Conservation (phyloP, 306 rosid genomes). For the Urtica urens region DNA sequence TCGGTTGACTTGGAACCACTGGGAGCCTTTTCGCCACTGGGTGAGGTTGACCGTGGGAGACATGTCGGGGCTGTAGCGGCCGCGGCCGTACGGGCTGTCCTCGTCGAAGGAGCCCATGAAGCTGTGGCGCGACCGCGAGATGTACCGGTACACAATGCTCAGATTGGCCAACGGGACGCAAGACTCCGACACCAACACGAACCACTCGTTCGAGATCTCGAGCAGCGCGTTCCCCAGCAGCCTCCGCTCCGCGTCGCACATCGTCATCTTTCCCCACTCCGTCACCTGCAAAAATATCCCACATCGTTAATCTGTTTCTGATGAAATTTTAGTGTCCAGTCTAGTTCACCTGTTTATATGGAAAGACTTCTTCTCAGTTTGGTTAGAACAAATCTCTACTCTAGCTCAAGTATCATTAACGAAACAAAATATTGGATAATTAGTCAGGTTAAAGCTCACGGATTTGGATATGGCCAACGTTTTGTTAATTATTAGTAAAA, state of each 20-base stretch:
- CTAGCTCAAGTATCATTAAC: too few species aligned
- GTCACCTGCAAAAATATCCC: conserved; percentile 77
- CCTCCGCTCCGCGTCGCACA: conserved; percentile 97
- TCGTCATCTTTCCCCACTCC: conserved; percentile 94
- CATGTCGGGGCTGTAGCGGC: conserved; percentile 69
- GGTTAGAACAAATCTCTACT: too few species aligned
- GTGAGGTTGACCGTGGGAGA: conserved; percentile 70
- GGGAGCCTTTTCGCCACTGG: conserved; percentile 94
- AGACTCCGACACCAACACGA: conserved; percentile 77
- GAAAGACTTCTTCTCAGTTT: too few species aligned
- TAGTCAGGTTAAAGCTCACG: too few species aligned
- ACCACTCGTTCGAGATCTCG: conserved; percentile 93
- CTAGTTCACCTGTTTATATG: too few species aligned
- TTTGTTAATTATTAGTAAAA: too few species aligned
- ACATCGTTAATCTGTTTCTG: too few species aligned
- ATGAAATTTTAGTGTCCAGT: too few species aligned
- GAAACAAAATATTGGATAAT: too few species aligned
- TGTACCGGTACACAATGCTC: conserved; percentile 57
- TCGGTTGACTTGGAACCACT: conserved; percentile 85
- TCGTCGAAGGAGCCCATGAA: conserved; percentile 88
- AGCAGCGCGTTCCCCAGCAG: conserved; percentile 91
- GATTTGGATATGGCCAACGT: too few species aligned
- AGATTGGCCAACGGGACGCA: conserved; percentile 90
- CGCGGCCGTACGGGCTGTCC: conserved; percentile 86
- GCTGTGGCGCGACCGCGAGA: conserved; percentile 66